phyloP scores from a whole-genome alignment of 2,329 filamentous ascomycete species.

The Phaeosphaeria sp. region DNA sequence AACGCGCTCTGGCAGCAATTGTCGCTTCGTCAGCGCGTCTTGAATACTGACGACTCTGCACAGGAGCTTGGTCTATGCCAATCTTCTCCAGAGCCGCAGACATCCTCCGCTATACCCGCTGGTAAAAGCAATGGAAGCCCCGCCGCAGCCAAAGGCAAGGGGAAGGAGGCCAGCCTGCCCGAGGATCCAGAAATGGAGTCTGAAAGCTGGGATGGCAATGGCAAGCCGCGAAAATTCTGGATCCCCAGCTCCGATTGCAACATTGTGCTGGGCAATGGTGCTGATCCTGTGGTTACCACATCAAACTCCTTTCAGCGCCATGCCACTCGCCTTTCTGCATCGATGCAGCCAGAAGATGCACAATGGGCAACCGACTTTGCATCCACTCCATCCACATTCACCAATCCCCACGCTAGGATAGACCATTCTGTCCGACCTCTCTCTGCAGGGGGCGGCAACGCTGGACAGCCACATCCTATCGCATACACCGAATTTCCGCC shows the following conservation, averaged over 20 bases:
- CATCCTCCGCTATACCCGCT: slow-evolving; percentile 7
- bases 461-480: slow-evolving; percentile 48
- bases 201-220: slow-evolving; percentile 62
- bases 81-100: slow-evolving; percentile 46
- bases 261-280: slow-evolving; percentile 62
- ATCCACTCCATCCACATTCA: slow-evolving; percentile 52
- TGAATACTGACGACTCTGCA: slow-evolving; percentile 60
- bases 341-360: slow-evolving; percentile 61
- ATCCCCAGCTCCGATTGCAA: slow-evolving; percentile 63
- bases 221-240: slow-evolving; percentile 63
- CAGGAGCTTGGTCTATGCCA: slow-evolving; percentile 61
- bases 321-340: slow-evolving; percentile 57
- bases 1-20: slow-evolving; percentile 66
- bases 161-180: slow-evolving; percentile 35
- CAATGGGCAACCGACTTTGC: slow-evolving; percentile 64
- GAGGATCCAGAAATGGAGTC: slow-evolving; percentile 51
- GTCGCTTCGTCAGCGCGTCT: slow-evolving; percentile 61
- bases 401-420: slow-evolving; percentile 41
- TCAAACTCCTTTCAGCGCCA: slow-evolving; percentile 54
- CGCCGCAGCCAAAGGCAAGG: slow-evolving; percentile 53
- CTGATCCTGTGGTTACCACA: slow-evolving; percentile 59
- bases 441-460: slow-evolving; percentile 44
- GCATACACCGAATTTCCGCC: slow-evolving; percentile 63
- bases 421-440: slow-evolving; percentile 40
- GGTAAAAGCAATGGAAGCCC: slow-evolving; percentile 30